A percentile compares a stretch with the other conserved stretches of the same genome.
These are phyloP conservation scores for Cornus florida DNA, from an alignment of 148 eudicot genomes.

Conservation along the genomic window DNA sequence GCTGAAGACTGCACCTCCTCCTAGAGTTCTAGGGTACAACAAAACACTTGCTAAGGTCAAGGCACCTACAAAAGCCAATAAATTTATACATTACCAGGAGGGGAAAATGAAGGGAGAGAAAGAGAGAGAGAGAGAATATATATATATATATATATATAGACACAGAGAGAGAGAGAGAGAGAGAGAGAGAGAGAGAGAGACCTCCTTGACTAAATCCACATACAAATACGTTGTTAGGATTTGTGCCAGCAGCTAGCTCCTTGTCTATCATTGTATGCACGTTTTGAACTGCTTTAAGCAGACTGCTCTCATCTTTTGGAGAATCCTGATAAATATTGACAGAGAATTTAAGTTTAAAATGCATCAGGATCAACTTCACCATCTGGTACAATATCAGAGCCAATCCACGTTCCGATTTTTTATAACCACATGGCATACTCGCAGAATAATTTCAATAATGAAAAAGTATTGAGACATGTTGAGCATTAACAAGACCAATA, in stretches of 20 bases:
- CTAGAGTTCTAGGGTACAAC: conserved; percentile 83
- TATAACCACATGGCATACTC: neutral
- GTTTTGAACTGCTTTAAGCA: conserved; percentile 75
- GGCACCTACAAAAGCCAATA: conserved; percentile 59
- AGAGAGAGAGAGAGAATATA: neutral
- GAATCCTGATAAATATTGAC: conserved; percentile 54
- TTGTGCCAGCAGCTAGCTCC: conserved; percentile 74
- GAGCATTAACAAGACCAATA: neutral
- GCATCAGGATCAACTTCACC: neutral
- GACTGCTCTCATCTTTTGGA: conserved; percentile 67
- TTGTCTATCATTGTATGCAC: conserved; percentile 87
- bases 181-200: conserved; percentile 31
- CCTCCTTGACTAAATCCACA: conserved; percentile 99
- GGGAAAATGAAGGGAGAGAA: conserved; percentile 3
- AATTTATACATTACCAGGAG: neutral
- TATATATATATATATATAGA: neutral
- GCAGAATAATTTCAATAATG: neutral
- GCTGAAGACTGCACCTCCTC: conserved; percentile 96
- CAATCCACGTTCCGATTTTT: neutral
- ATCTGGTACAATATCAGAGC: neutral
- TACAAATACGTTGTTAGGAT: conserved; percentile 84
- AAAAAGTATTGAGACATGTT: neutral
- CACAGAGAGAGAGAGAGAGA: conserved; percentile 17
- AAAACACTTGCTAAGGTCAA: conserved; percentile 94
- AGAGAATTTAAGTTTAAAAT: neutral